Evolutionary conservation across 768 basidiomycete genomes (phyloP), one percentile per base, ranked within the genome.

Genomic region (Termitomyces sp.): DNA sequence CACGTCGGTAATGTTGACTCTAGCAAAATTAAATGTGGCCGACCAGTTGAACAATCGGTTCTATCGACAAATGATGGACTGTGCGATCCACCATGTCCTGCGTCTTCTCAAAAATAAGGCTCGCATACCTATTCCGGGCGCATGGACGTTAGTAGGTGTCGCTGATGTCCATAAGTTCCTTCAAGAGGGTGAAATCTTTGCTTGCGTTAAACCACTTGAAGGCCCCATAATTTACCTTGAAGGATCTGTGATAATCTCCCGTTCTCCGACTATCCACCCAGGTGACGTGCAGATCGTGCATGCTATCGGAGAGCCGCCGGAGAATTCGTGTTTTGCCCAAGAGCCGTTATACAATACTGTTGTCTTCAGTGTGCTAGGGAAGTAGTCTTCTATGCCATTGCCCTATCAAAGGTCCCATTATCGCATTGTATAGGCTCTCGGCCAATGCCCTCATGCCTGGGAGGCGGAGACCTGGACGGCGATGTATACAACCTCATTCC

Each of bases 401-500:
- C 20, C 0, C 24, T 22, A n/a, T 39, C 18, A 27, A 44, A 34
- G 20, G 4, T 39, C 39, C 4, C 20, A 44, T 34, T 2, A 33
- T 36, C 22, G 24, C 27, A 6, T 22, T 33, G 2, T 31, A n/a
- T 53, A 88, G 88, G 87, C 7, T 55, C 68, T 16, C 78, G 87
- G 18, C 85, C 88, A 0, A 64, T 89, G 16, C 81, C 86, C 0
- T 83, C 85, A 3, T 85, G 75, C 58, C 75, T 87, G 0, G 86
- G 87, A 3, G 88, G 88, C 1, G 88, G 87, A 0, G 88, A 89
- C 65, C 72, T 88, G 11, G 88, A 90, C 66, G 87, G 87, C 24
- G 86, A 87, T 58, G 68, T 74, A 11, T 87, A 83, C 59, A 84
- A 83, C 57, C 61, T 85, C 0, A 76, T 83, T 37, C 78, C 80